A percentile compares a stretch with the other conserved stretches of the same genome.
Conservation (phyloP, 2,329 filamentous ascomycete genomes). For the Ophioceras dolichostomum region DNA sequence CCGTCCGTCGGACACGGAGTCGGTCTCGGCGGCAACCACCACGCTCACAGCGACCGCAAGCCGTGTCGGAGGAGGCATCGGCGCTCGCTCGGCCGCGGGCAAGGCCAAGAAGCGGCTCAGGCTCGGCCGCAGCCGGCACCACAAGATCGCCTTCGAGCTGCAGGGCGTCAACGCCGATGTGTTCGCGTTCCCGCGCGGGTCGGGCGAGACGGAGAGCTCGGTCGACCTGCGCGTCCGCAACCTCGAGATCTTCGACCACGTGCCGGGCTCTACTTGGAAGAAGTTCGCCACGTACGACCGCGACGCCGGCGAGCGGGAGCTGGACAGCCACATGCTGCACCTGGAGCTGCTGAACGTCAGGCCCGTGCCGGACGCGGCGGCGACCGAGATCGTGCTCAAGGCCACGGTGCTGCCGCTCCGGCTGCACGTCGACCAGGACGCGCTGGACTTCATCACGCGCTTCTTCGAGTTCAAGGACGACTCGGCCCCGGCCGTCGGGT, state of each 20-base stretch:
- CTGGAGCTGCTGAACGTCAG: slow-evolving; percentile 80
- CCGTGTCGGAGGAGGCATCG: background rate
- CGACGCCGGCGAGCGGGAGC: slow-evolving; percentile 75
- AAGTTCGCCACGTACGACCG: slow-evolving; percentile 94
- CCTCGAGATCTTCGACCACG: slow-evolving; percentile 85
- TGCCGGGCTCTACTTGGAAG: slow-evolving; percentile 94
- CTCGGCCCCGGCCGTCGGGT: slow-evolving; percentile 35
- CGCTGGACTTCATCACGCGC: slow-evolving; percentile 88
- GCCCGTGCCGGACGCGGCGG: slow-evolving; percentile 71
- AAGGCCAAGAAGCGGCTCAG: slow-evolving; percentile 52
- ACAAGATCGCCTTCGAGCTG: slow-evolving; percentile 94
- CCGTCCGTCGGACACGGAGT: slow-evolving; percentile 77
- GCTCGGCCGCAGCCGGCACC: slow-evolving; percentile 72
- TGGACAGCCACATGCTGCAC: slow-evolving; percentile 80
- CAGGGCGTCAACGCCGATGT: slow-evolving; percentile 75
- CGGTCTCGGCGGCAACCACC: slow-evolving; percentile 55
- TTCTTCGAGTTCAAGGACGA: slow-evolving; percentile 98
- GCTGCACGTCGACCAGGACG: slow-evolving; percentile 93
- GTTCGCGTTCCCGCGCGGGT: slow-evolving; percentile 62
- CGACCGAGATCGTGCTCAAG: slow-evolving; percentile 78
- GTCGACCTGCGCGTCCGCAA: slow-evolving; percentile 73
- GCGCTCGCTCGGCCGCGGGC: slow-evolving; percentile 13
- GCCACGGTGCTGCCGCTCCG: slow-evolving; percentile 71
- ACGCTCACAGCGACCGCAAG: slow-evolving; percentile 49
- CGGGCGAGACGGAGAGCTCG: slow-evolving; percentile 75